Evolutionary conservation across 2,329 filamentous ascomycete genomes (phyloP).

Genomic region (Colletotrichum trifolii): DNA sequence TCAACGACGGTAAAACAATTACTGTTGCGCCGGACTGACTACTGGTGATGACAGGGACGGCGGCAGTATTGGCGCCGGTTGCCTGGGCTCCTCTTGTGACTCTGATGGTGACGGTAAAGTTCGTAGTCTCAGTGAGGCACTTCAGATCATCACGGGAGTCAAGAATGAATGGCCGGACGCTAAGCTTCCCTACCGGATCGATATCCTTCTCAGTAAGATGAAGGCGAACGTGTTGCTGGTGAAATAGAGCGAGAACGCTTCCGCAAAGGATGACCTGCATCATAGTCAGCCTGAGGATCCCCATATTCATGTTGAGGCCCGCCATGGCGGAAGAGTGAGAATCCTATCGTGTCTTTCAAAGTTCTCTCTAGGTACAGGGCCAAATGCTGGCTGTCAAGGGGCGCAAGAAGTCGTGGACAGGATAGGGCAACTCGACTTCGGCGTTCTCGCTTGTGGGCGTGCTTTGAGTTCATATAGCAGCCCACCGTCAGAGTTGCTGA

Average conservation of each 20-base stretch:
- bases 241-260: conserved; percentile 26
- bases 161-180: conserved; percentile 23
- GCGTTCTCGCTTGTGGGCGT: background rate
- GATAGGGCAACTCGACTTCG: background rate
- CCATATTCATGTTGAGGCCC: conserved; percentile 15
- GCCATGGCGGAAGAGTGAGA: conserved; percentile 27
- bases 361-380: background rate
- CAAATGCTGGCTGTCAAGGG: background rate
- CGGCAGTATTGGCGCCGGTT: conserved; percentile 28
- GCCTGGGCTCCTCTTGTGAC: conserved; percentile 24
- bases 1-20: conserved; percentile 44
- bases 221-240: conserved; percentile 34
- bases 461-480: conserved; percentile 20
- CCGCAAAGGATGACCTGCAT: conserved; percentile 33
- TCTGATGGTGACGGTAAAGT: conserved; percentile 26
- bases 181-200: conserved; percentile 29
- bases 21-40: conserved; percentile 41
- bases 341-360: conserved; percentile 18
- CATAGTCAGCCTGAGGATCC: conserved; percentile 33
- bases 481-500: conserved; percentile 5
- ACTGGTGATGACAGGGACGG: conserved; percentile 42
- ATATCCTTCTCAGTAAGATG: conserved; percentile 24
- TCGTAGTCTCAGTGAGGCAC: conserved; percentile 32
- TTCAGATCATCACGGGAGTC: conserved; percentile 22
- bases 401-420: conserved; percentile 3